Percentiles rank a stretch among this genome's conserved stretches.
Conservation (phyloP, 208 protist genomes). For the Phytomonas francai region DNA sequence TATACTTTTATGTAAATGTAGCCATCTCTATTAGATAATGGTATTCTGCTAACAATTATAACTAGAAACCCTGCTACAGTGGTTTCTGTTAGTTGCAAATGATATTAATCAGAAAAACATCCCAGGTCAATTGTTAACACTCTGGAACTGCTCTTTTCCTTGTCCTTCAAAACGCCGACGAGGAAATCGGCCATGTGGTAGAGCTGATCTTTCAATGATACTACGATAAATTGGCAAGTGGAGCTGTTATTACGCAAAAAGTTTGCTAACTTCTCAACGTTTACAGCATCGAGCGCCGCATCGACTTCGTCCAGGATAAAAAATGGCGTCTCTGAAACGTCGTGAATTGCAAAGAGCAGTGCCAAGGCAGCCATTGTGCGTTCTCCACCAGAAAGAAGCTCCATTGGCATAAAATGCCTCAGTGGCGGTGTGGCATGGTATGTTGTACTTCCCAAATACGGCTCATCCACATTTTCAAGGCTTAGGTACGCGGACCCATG, state of each 20-base stretch:
- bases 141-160: constrained; percentile 65
- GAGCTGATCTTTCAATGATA: constrained; percentile 97
- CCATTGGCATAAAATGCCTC: constrained; percentile 97
- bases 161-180: constrained; percentile 94
- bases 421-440: constrained; percentile 96
- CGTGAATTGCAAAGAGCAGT: constrained; percentile 97
- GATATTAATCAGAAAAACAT: constrained; percentile 57
- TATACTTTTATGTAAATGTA: background rate
- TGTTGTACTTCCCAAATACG: constrained; percentile 94
- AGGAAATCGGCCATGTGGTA: constrained; percentile 93
- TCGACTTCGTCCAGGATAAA: constrained; percentile 99
- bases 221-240: constrained; percentile 95
- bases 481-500: constrained; percentile 93
- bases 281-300: constrained; percentile 96
- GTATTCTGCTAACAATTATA: background rate
- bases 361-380: constrained; percentile 98
- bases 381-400: constrained; percentile 97
- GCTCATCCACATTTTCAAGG: constrained; percentile 94
- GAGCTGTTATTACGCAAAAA: constrained; percentile 87
- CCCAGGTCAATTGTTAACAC: constrained; percentile 87
- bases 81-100: background rate
- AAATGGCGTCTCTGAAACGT: constrained; percentile 95
- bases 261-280: constrained; percentile 93
- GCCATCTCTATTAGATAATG: background rate
- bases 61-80: background rate